Conservation (phyloP, 345 rosid species). For the Pseudoturritis turrita region DNA sequence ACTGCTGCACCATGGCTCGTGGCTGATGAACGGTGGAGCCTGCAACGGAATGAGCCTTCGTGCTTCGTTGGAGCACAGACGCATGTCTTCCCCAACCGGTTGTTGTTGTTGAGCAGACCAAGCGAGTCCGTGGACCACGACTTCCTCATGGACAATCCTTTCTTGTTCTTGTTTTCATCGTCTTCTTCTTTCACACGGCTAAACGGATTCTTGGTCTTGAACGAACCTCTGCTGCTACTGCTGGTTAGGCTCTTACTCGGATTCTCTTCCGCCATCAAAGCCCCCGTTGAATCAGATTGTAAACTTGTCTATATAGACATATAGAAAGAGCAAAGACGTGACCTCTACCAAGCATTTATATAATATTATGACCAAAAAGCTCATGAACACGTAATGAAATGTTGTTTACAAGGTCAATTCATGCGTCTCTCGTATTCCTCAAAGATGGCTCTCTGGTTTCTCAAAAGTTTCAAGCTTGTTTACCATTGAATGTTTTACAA, state of each 20-base stretch:
- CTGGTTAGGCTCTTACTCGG: conserved; percentile 13
- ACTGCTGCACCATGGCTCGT: conserved; percentile 6
- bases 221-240: conserved; percentile 17
- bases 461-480: background rate
- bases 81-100: conserved; percentile 18
- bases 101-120: conserved; percentile 21
- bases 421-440: conserved; percentile 11
- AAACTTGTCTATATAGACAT: background rate
- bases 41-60: conserved; percentile 31
- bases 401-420: conserved; percentile 21
- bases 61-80: conserved; percentile 30
- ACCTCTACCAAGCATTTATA: conserved; percentile 4
- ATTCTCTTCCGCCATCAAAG: conserved; percentile 26
- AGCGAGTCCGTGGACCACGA: conserved; percentile 34
- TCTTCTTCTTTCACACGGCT: conserved; percentile 18
- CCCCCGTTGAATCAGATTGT: background rate
- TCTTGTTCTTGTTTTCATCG: background rate
- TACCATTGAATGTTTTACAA: background rate
- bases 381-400: conserved; percentile 14
- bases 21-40: conserved; percentile 31
- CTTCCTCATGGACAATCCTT: conserved; percentile 26
- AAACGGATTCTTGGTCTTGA: conserved; percentile 22
- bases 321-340: conserved; percentile 27
- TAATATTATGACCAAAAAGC: background rate
- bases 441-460: conserved; percentile 12